Percentiles rank a stretch among this genome's conserved stretches.
These are phyloP conservation scores for Hygrophorus pudorinus DNA, from an alignment of 768 basidiomycete species.

Conservation along the genomic window DNA sequence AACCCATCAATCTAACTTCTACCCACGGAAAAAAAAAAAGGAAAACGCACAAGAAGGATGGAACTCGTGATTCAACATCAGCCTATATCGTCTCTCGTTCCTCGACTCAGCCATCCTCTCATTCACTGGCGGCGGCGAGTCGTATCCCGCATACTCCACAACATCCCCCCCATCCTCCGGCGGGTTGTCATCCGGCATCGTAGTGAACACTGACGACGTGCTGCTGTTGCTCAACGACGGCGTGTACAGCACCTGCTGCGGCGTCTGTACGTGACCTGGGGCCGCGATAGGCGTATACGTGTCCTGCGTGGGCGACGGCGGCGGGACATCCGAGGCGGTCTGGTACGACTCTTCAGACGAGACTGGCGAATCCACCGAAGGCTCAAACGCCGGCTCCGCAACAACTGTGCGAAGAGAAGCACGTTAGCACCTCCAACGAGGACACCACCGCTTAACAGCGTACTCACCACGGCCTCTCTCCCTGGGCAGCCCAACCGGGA, in stretches of 20 bases:
- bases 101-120: constrained; percentile 29
- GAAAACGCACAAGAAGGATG: constrained; percentile 50
- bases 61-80: constrained; percentile 57
- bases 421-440: no score
- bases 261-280: constrained; percentile 20
- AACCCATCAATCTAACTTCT: neutral
- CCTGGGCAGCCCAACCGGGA: constrained; percentile 20
- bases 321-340: constrained; percentile 15
- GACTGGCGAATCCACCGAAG: constrained; percentile 8
- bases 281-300: neutral
- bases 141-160: constrained; percentile 24
- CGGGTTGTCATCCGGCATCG: constrained; percentile 17
- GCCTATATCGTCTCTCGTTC: constrained; percentile 61
- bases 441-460: no score
- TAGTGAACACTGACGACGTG: constrained; percentile 21
- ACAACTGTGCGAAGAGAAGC: no score
- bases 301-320: neutral
- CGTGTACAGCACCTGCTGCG: constrained; percentile 30
- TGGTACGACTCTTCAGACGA: constrained; percentile 13
- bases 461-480: constrained; percentile 1
- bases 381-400: no score
- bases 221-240: constrained; percentile 21
- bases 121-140: constrained; percentile 29
- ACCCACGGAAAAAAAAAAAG: constrained; percentile 3
- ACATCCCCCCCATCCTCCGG: constrained; percentile 5